Conservation (phyloP, 2,329 filamentous ascomycete genomes). For the Penicillium sp. region DNA sequence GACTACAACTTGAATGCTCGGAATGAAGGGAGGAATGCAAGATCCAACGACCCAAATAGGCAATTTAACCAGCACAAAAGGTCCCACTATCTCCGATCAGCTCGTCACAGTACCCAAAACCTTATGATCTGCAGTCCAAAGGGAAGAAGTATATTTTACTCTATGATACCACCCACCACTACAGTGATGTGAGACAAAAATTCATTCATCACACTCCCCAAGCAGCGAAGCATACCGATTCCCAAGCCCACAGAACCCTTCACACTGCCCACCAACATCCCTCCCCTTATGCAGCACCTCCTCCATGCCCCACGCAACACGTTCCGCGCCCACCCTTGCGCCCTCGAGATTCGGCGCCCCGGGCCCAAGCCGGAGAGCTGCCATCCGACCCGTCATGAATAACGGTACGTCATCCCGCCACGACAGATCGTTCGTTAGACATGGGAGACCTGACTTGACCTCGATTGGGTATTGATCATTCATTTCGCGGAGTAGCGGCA, state of each 20-base stretch:
- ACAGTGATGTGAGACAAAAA: background rate
- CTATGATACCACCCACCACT: background rate
- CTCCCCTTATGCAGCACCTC: slow-evolving; percentile 50
- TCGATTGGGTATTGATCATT: slow-evolving; percentile 61
- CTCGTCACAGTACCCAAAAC: background rate
- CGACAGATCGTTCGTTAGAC: slow-evolving; percentile 72
- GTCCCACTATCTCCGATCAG: background rate
- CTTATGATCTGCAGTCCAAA: background rate
- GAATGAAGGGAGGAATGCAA: slow-evolving; percentile 30
- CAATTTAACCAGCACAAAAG: background rate
- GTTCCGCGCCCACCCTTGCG: slow-evolving; percentile 69
- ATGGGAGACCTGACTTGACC: slow-evolving; percentile 66
- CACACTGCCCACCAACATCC: slow-evolving; percentile 29
- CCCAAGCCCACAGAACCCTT: slow-evolving; percentile 43
- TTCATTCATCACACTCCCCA: slow-evolving; percentile 16
- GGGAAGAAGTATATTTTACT: background rate
- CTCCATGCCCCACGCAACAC: slow-evolving; percentile 69
- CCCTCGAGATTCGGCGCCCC: slow-evolving; percentile 73
- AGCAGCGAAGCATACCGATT: slow-evolving; percentile 40
- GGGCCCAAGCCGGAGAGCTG: slow-evolving; percentile 67
- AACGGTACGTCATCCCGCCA: slow-evolving; percentile 72
- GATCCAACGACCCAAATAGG: slow-evolving; percentile 2
- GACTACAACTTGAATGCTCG: slow-evolving; percentile 1
- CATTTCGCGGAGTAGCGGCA: slow-evolving; percentile 64
- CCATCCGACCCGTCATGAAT: slow-evolving; percentile 69